phyloP scores from a whole-genome alignment of 495 filamentous ascomycete species.

The Penicillium fimorum region DNA sequence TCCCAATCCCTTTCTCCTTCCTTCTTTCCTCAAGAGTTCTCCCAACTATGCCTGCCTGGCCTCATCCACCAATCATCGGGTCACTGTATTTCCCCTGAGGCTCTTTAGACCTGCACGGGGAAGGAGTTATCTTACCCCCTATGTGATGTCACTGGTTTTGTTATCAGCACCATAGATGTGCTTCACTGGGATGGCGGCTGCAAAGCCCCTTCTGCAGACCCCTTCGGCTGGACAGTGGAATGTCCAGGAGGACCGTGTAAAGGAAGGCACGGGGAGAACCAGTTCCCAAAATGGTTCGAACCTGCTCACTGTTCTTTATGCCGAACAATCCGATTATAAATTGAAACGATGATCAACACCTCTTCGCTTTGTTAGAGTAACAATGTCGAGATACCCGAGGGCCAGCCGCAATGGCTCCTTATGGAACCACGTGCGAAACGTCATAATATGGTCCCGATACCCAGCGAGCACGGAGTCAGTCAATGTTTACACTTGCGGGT shows the following conservation, averaged over 20 bases:
- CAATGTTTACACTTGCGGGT: background rate
- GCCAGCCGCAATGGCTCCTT: background rate
- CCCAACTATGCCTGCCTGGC: background rate
- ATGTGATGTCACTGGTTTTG: background rate
- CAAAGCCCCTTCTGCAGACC: background rate
- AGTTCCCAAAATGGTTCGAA: background rate
- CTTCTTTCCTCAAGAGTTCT: background rate
- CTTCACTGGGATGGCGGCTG: no score
- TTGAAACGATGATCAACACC: background rate
- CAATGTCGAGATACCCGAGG: background rate
- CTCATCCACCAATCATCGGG: background rate
- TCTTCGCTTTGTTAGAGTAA: background rate
- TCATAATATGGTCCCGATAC: background rate
- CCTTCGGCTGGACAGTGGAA: background rate
- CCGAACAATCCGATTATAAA: background rate
- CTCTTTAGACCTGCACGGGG: background rate
- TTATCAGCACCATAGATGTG: background rate
- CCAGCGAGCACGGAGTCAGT: background rate
- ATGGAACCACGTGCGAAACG: background rate
- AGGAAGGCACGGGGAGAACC: background rate
- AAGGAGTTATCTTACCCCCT: background rate
- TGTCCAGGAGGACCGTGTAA: background rate
- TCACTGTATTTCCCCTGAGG: background rate
- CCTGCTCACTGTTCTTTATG: background rate
- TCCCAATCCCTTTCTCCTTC: background rate